Base-by-base conservation (phyloP, 2,329 filamentous ascomycete genomes). In the Onygenales sp. region DNA sequence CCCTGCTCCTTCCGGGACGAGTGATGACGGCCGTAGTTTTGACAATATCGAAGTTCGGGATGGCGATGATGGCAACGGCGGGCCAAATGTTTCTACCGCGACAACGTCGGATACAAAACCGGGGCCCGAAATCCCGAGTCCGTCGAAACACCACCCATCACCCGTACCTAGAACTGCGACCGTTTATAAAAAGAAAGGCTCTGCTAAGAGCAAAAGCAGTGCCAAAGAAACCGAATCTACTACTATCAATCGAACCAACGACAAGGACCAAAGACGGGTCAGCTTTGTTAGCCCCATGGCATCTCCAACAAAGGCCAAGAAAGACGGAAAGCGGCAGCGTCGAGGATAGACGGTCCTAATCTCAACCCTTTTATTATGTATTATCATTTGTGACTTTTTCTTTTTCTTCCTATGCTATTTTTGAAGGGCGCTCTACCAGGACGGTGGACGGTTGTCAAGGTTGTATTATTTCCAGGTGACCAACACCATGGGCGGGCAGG, bases 21-120 rank as follows among this genome's bases (percentile, higher is more conserved):
- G 80, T 39, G 83, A 83, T 31, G 74, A 80, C n/a, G 80, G 81
- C 27, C 66, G 71, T 14, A 65, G 72, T 17, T 70, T 72, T 48
- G 64, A 70, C 36, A 69, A 73, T 52, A 69, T 77, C 47, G 68
- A 75, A 51, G 70, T 77, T 6, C 69, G 71, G 55, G 72, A 74
- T 49, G 71, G 73, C 47, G 73, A 75, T 50, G 69, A 71, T 13
- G 65, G 67, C 33, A 62, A 46, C 54, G 55, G 56, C 2, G 46
- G 54, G 13, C 45, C 66, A 43, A 36, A 31, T 21, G 59, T 67
- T 14, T 65, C 70, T 46, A 62, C 67, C 49, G 27, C 54, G 17
- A 57, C 64, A 8, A 46, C 65, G 10, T 62, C 63, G 5, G 69
- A 66, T 51, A 60, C 62, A 37, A 72, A 68, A 57, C 61, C 62